These are phyloP conservation scores for Globisporangium mamillatum DNA, from an alignment of 352 stramenopile species.

Conservation along the genomic window DNA sequence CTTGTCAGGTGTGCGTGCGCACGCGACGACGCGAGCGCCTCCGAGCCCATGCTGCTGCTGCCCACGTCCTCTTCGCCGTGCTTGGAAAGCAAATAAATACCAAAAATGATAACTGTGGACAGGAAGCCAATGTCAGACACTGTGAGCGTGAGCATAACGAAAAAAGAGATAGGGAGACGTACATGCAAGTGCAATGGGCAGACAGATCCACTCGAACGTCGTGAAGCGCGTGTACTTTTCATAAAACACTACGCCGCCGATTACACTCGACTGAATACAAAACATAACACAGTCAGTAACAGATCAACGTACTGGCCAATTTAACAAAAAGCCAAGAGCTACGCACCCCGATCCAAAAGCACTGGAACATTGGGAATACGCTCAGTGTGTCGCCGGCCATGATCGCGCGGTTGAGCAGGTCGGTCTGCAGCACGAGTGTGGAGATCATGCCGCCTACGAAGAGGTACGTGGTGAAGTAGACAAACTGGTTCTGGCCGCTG, in stretches of 20 bases:
- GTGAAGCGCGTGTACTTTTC: constrained; percentile 81
- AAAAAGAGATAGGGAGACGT: constrained; percentile 20
- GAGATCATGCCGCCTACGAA: constrained; percentile 81
- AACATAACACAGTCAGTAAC: constrained; percentile 17
- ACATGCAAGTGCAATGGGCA: constrained; percentile 77
- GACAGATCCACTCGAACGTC: constrained; percentile 75
- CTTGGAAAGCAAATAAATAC: constrained; percentile 82
- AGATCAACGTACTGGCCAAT: background rate
- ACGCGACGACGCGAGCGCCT: constrained; percentile 20
- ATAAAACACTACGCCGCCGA: constrained; percentile 84
- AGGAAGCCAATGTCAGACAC: background rate
- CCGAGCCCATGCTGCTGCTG: constrained; percentile 24
- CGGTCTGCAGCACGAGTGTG: constrained; percentile 80
- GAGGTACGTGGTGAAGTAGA: constrained; percentile 83
- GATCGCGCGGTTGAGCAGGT: constrained; percentile 81
- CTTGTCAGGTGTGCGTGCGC: constrained; percentile 55
- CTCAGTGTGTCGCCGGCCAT: constrained; percentile 83
- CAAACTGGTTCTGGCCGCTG: constrained; percentile 81
- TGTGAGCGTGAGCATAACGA: background rate
- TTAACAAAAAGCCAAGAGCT: background rate
- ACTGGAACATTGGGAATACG: constrained; percentile 88
- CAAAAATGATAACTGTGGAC: constrained; percentile 70
- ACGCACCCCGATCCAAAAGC: constrained; percentile 85
- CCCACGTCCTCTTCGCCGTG: constrained; percentile 53
- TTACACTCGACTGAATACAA: constrained; percentile 61